phyloP scores from a whole-genome alignment of 139 green algal genomes.

The Choricystis sp. region DNA sequence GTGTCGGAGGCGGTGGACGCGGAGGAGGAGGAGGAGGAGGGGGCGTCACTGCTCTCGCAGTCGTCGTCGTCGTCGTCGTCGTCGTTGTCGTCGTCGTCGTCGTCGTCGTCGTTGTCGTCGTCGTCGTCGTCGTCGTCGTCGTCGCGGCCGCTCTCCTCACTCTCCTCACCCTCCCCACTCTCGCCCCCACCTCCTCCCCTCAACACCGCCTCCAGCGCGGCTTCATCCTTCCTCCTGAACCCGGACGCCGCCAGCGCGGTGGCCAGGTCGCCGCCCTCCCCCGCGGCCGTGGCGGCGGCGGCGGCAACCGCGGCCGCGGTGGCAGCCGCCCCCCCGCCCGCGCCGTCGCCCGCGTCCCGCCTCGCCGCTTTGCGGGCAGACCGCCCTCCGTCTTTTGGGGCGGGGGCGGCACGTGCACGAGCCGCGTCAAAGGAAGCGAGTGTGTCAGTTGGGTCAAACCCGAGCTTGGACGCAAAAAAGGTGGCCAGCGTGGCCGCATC shows the following conservation, averaged over 20 bases:
- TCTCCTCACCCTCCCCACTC: conserved; percentile 1
- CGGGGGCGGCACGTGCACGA: not conserved
- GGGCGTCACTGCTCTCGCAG: not conserved
- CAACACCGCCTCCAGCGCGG: conserved; percentile 15
- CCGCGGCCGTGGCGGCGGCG: conserved; percentile 5
- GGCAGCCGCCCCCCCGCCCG: conserved; percentile 1
- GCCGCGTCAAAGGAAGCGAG: not conserved
- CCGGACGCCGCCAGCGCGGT: conserved; percentile 41
- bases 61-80: conserved; percentile 3
- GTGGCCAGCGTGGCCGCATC: conserved; percentile 80
- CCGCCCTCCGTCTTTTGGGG: not conserved
- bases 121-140: conserved; percentile 4
- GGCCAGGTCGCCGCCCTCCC: conserved; percentile 22
- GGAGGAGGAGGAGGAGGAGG: too few relatives aligned
- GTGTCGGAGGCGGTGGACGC: not conserved
- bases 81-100: not conserved
- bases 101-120: conserved; percentile 1
- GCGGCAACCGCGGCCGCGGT: conserved; percentile 3
- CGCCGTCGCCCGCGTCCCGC: not conserved
- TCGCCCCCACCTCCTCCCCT: conserved; percentile 3
- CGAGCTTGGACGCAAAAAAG: conserved; percentile 62
- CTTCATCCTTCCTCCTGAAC: conserved; percentile 40
- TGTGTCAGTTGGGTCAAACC: conserved; percentile 8
- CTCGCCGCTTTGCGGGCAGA: too few relatives aligned
- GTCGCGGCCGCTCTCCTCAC: conserved; percentile 3